phyloP scores from a whole-genome alignment of 306 rosid species.

The Acacia acuminata region DNA sequence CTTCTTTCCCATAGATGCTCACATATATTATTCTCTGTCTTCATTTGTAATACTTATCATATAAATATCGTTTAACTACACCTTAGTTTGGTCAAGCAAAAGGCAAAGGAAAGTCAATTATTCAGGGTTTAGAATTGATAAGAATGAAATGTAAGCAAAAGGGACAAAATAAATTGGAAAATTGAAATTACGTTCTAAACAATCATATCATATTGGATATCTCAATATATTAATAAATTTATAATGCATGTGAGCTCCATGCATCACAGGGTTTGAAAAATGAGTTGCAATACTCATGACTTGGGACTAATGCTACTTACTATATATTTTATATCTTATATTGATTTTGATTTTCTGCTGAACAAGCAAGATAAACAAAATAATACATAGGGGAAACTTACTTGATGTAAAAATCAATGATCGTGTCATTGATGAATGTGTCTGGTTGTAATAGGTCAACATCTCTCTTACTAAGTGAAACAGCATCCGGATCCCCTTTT shows the following conservation, averaged over 20 bases:
- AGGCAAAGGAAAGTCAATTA: not conserved
- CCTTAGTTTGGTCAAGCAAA: not conserved
- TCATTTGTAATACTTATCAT: not conserved
- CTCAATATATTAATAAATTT: not conserved
- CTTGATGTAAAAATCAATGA: conserved; percentile 82
- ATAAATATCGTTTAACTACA: conserved; percentile 3
- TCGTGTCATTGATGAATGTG: conserved; percentile 77
- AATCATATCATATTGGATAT: not conserved
- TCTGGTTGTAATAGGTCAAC: conserved; percentile 78
- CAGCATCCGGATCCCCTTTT: conserved; percentile 78
- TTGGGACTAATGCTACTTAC: not conserved
- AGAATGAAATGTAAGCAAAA: conserved; percentile 9
- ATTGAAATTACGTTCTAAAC: not conserved
- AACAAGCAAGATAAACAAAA: not conserved
- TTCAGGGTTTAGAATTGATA: not conserved
- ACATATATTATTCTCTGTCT: not conserved
- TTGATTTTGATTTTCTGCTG: not conserved
- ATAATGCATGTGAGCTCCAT: not conserved
- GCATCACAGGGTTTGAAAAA: not conserved
- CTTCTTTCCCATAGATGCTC: not conserved
- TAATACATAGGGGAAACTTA: conserved; percentile 39
- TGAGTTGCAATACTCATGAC: not conserved
- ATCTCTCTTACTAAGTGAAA: conserved; percentile 70
- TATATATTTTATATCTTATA: not conserved
- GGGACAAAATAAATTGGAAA: not conserved